Conservation (phyloP, 192 early-diverging fungal species). For the Cetraspora pellucida region DNA sequence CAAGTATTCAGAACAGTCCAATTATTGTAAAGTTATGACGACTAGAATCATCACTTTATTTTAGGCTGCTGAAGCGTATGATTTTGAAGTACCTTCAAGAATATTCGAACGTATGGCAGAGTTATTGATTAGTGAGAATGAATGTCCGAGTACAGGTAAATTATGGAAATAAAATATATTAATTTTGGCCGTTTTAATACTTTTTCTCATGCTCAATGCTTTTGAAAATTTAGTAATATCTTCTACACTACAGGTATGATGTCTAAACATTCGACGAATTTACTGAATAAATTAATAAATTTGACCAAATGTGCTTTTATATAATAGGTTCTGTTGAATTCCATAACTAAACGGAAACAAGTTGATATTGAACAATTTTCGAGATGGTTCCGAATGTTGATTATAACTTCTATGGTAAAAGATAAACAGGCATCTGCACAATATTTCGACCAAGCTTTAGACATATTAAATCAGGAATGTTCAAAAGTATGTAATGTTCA, state of each 20-base stretch:
- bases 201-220: neutral
- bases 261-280: neutral
- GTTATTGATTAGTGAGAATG: constrained; percentile 24
- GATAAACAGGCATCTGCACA: constrained; percentile 15
- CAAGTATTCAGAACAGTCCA: neutral
- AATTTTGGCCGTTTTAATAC: too few relatives aligned
- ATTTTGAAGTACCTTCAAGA: constrained; percentile 28
- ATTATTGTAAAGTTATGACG: neutral
- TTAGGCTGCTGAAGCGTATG: constrained; percentile 21
- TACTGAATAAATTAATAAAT: neutral
- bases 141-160: constrained; percentile 32
- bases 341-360: constrained; percentile 20
- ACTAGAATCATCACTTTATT: neutral
- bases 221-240: constrained; percentile 1
- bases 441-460: constrained; percentile 30
- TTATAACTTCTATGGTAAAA: constrained; percentile 25
- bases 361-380: constrained; percentile 31
- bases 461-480: constrained; percentile 29
- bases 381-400: constrained; percentile 34
- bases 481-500: constrained; percentile 3
- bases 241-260: constrained; percentile 13
- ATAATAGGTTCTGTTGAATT: constrained; percentile 24
- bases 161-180: too few relatives aligned
- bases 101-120: constrained; percentile 36
- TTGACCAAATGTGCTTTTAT: neutral